Conservation (phyloP, 495 filamentous ascomycete genomes). For the Letharia lupina region DNA sequence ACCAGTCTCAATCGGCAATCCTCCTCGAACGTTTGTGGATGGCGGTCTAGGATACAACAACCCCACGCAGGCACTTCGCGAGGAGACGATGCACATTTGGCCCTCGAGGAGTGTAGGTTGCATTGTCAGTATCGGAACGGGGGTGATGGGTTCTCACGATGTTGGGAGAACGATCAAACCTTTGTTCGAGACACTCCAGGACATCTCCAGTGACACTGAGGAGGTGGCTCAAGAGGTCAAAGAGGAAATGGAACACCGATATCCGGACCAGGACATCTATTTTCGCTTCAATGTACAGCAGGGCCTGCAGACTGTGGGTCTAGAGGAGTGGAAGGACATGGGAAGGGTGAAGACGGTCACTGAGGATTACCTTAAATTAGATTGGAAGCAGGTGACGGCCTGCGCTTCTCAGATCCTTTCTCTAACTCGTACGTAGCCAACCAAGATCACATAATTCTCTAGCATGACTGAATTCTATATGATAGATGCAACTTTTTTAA, state of each 20-base stretch:
- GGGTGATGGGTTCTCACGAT: neutral
- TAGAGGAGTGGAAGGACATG: slow-evolving; percentile 35
- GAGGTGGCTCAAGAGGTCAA: slow-evolving; percentile 34
- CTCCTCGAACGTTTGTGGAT: neutral
- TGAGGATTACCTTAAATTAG: slow-evolving; percentile 31
- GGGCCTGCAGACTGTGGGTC: slow-evolving; percentile 37
- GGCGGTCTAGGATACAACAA: slow-evolving; percentile 12
- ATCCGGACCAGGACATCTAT: slow-evolving; percentile 27
- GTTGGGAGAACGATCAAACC: slow-evolving; percentile 25
- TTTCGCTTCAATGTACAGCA: slow-evolving; percentile 42
- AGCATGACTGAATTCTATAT: neutral
- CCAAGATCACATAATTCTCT: too few relatives aligned
- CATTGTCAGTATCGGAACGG: slow-evolving; percentile 10
- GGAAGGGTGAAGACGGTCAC: slow-evolving; percentile 35
- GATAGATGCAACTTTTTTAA: neutral
- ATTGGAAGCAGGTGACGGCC: slow-evolving; percentile 3
- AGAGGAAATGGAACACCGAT: slow-evolving; percentile 29
- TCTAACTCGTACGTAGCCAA: too few relatives aligned
- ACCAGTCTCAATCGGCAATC: slow-evolving; percentile 16
- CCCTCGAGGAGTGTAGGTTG: neutral
- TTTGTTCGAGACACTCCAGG: slow-evolving; percentile 27
- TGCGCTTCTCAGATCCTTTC: slow-evolving; percentile 1
- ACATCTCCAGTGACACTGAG: slow-evolving; percentile 36
- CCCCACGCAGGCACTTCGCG: slow-evolving; percentile 1
- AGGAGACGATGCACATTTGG: slow-evolving; percentile 6